Base-by-base conservation (phyloP, 768 basidiomycete genomes). In the Termitomyces sp. region DNA sequence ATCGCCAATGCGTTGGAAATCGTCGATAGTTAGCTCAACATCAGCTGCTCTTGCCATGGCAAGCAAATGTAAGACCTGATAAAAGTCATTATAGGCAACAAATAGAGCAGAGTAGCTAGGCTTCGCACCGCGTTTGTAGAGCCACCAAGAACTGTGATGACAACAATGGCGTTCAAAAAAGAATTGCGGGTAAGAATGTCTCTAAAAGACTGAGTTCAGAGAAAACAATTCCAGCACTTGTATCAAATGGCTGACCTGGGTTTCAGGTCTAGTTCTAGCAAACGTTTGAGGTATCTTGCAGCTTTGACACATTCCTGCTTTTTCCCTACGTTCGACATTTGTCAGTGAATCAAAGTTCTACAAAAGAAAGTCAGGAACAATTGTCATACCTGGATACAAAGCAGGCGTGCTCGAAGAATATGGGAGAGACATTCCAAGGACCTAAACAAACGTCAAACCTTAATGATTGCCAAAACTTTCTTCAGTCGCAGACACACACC, bases 1-100 rank as follows among this genome's bases (percentile, higher is more conserved):
- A 71, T 93, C 82, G 9, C 88, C 83, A 37, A 94, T 80, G 59
- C 70, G 76, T 71, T 94, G 90, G 79, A 94, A 94, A 69, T 94
- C 92, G 58, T 95, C 92, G 60, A 94, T 88, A 6, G 75, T 83
- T 43, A 95, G 80, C 26, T 83, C 74, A 13, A 76, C 67, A 6
- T 93, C 86, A 0, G 89, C 87, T 9, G 92, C 85, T 61, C 93
- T 79, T 9, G 92, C 92, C 74, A 93, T 91, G 6, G 92, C 92
- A 49, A 93, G 76, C 31, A 94, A 70, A 70, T 94, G 92, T 16
- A 93, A 79, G 42, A 94, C 89, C 88, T 90, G 27, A 26, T 39
- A n/a, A 27, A 7, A 29, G 37, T 14, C 8, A 29, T 32, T 24
- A 24, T 44, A 56, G 26, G 20, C 14, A 20, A 47, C 26, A 22